phyloP scores from a whole-genome alignment of 2,329 filamentous ascomycete genomes.

The Trichoderma aggressivum region DNA sequence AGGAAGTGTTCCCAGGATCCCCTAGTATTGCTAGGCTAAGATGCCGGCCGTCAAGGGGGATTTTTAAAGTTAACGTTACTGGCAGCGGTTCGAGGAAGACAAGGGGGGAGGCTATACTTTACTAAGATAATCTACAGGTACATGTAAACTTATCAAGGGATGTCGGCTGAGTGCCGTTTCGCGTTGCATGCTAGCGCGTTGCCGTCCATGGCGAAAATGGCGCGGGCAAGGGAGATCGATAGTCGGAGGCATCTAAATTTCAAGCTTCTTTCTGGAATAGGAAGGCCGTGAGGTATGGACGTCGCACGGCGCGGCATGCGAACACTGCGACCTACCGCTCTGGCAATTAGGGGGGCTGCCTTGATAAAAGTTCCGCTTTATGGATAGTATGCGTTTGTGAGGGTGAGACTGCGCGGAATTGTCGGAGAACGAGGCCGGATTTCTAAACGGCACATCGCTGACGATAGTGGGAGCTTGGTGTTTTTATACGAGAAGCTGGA shows the following conservation, averaged over 20 bases:
- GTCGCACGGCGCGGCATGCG: neutral
- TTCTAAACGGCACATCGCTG: neutral
- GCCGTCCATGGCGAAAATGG: neutral
- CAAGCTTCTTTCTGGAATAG: slow-evolving; percentile 11
- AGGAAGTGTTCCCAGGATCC: neutral
- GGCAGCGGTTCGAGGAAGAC: neutral
- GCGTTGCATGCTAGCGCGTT: neutral
- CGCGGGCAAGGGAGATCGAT: neutral
- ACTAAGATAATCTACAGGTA: too few species aligned
- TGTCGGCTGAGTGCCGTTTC: neutral
- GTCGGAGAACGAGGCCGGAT: neutral
- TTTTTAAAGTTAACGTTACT: slow-evolving; percentile 14
- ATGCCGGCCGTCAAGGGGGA: neutral
- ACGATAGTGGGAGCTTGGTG: neutral
- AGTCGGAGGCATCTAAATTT: neutral
- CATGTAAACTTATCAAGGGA: neutral
- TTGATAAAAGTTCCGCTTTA: neutral
- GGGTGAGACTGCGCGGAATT: neutral
- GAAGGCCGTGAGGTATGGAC: slow-evolving; percentile 1
- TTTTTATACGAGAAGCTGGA: neutral
- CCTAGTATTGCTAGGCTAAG: neutral
- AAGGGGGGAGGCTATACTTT: neutral
- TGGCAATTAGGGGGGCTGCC: neutral
- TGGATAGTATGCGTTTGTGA: neutral
- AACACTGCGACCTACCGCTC: neutral